Conservation (phyloP, 2,329 filamentous ascomycete species). For the Epichloe bromicola region DNA sequence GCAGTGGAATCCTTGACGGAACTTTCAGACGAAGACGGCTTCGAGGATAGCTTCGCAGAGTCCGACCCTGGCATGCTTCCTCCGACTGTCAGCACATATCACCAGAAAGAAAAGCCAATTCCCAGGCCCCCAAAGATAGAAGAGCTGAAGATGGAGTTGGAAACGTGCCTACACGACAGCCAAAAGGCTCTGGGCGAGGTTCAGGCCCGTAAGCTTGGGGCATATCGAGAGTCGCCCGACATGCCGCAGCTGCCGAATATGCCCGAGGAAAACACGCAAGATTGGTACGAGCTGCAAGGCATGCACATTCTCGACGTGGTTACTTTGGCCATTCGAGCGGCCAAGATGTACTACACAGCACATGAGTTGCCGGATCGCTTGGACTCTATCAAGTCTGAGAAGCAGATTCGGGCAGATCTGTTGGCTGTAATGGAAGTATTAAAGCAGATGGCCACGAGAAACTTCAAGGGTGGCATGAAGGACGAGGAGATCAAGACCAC, state of each 20-base stretch:
- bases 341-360: constrained; percentile 91
- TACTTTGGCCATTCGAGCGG: constrained; percentile 88
- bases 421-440: constrained; percentile 80
- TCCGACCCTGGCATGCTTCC: constrained; percentile 72
- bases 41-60: constrained; percentile 46
- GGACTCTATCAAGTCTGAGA: constrained; percentile 78
- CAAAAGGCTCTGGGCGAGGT: constrained; percentile 53
- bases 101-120: constrained; percentile 66
- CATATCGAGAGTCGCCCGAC: constrained; percentile 15
- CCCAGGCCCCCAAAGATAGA: constrained; percentile 73
- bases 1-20: constrained; percentile 36
- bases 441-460: constrained; percentile 79
- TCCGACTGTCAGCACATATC: constrained; percentile 95
- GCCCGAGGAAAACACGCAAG: constrained; percentile 38
- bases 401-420: constrained; percentile 70
- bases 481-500: constrained; percentile 68
- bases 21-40: constrained; percentile 31
- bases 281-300: constrained; percentile 79
- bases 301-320: constrained; percentile 86
- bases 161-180: constrained; percentile 56
- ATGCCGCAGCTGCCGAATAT: constrained; percentile 24
- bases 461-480: constrained; percentile 71
- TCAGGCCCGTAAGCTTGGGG: constrained; percentile 23
- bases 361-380: constrained; percentile 79
- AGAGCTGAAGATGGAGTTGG: constrained; percentile 57